Conservation (phyloP, 129 eudicot species). For the Calendula officinalis region DNA sequence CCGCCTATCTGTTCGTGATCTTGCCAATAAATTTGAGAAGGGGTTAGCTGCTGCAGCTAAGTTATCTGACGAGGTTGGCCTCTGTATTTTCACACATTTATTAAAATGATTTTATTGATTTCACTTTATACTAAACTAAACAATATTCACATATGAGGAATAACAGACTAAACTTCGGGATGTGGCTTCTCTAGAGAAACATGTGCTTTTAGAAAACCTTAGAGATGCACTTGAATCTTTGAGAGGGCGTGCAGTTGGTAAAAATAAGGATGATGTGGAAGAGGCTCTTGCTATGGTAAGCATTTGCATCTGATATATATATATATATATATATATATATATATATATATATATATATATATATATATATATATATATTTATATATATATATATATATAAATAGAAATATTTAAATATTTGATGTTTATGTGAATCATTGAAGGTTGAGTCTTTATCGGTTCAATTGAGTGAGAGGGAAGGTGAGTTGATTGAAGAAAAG, state of each 20-base stretch:
- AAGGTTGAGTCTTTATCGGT: slow-evolving; percentile 86
- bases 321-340: not conserved
- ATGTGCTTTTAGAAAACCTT: slow-evolving; percentile 86
- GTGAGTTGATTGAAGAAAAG: slow-evolving; percentile 73
- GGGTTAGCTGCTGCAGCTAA: slow-evolving; percentile 96
- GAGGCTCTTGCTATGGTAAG: slow-evolving; percentile 94
- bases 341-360: not conserved
- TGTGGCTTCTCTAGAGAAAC: slow-evolving; percentile 89
- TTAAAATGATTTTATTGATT: not conserved
- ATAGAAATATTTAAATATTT: not conserved
- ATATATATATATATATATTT: not conserved
- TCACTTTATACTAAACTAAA: too few relatives aligned
- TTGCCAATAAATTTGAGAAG: slow-evolving; percentile 89
- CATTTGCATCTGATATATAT: slow-evolving; percentile 2
- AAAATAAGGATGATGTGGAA: slow-evolving; percentile 85
- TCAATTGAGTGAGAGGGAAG: slow-evolving; percentile 75
- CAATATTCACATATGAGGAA: slow-evolving; percentile 11
- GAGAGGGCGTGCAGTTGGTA: slow-evolving; percentile 79
- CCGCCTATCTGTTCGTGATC: slow-evolving; percentile 90
- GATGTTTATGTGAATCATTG: slow-evolving; percentile 9
- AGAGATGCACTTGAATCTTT: slow-evolving; percentile 89
- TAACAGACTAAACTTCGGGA: slow-evolving; percentile 76
- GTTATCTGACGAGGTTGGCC: slow-evolving; percentile 80
- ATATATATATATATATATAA: not conserved
- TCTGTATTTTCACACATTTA: slow-evolving; percentile 5